A percentile compares a stretch with the other conserved stretches of the same genome.
Evolutionary conservation across 1,139 yeast genomes (phyloP).

Genomic region (Suhomyces anneliseae): DNA sequence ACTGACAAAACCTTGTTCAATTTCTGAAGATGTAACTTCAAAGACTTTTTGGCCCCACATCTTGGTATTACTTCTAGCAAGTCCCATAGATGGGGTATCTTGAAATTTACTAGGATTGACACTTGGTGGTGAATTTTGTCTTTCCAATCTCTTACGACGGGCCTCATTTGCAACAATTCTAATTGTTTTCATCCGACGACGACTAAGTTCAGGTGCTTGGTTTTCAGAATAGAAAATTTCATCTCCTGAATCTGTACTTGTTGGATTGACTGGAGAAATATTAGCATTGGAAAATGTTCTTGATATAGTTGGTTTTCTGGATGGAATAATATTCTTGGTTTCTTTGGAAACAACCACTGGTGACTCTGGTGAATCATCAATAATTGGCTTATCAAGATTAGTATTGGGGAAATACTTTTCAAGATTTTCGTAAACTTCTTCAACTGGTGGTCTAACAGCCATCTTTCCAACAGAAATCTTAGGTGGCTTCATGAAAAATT

Average conservation of each 20-base stretch:
- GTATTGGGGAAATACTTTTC: slow-evolving; percentile 92
- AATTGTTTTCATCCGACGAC: slow-evolving; percentile 75
- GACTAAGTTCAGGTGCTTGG: slow-evolving; percentile 29
- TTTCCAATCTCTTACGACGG: slow-evolving; percentile 49
- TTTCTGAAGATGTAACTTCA: slow-evolving; percentile 80
- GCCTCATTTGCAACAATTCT: slow-evolving; percentile 94
- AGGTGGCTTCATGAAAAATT: slow-evolving; percentile 29
- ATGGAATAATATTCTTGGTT: slow-evolving; percentile 6
- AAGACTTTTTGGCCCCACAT: slow-evolving; percentile 97
- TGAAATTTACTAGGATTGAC: slow-evolving; percentile 82
- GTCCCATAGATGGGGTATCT: slow-evolving; percentile 50
- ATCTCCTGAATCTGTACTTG: slow-evolving; percentile 28
- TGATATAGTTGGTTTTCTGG: slow-evolving; percentile 41
- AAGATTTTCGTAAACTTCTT: slow-evolving; percentile 85
- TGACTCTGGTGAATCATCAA: slow-evolving; percentile 73
- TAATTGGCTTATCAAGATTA: slow-evolving; percentile 87
- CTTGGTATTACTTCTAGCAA: slow-evolving; percentile 82
- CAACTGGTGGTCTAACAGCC: slow-evolving; percentile 88
- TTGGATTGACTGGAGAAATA: slow-evolving; percentile 37
- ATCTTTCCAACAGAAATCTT: slow-evolving; percentile 17
- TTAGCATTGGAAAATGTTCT: slow-evolving; percentile 51
- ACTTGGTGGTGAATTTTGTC: slow-evolving; percentile 50
- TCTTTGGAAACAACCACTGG: slow-evolving; percentile 29
- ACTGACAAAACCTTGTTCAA: slow-evolving; percentile 57
- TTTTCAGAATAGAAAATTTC: slow-evolving; percentile 37